Conservation (phyloP, 306 rosid species). For the Ziziphus jujuba region DNA sequence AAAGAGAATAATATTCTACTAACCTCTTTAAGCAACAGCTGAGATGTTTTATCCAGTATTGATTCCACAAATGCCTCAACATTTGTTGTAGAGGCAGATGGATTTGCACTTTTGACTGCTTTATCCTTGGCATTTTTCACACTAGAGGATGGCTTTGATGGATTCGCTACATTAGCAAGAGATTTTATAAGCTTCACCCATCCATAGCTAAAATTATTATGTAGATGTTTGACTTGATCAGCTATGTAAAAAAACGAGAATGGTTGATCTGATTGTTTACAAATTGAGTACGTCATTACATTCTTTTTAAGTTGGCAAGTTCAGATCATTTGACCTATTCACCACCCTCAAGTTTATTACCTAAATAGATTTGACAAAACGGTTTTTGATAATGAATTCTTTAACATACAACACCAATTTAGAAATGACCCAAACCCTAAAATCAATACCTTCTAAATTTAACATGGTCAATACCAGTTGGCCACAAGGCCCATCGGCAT, state of each 20-base stretch:
- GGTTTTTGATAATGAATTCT: too few relatives aligned
- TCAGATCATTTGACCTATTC: neutral
- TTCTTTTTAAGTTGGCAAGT: neutral
- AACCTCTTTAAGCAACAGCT: conserved; percentile 75
- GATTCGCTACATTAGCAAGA: conserved; percentile 46
- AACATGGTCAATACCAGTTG: neutral
- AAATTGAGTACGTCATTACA: too few relatives aligned
- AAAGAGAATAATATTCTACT: neutral
- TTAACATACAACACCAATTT: neutral
- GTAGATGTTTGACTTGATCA: too few relatives aligned
- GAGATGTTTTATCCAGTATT: conserved; percentile 70
- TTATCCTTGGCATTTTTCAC: conserved; percentile 49
- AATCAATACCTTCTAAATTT: neutral
- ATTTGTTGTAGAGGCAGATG: conserved; percentile 46
- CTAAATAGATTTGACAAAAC: too few relatives aligned
- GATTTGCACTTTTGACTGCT: conserved; percentile 34
- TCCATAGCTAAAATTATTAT: neutral
- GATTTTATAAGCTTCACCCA: neutral
- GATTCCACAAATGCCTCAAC: conserved; percentile 72
- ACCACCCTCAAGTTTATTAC: too few relatives aligned
- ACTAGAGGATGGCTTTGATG: conserved; percentile 39
- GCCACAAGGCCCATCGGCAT: neutral
- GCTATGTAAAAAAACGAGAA: too few relatives aligned
- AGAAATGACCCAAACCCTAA: neutral
- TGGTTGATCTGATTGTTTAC: too few relatives aligned